Base-by-base conservation (phyloP, 208 protist species). In the Polymyxa betae region DNA sequence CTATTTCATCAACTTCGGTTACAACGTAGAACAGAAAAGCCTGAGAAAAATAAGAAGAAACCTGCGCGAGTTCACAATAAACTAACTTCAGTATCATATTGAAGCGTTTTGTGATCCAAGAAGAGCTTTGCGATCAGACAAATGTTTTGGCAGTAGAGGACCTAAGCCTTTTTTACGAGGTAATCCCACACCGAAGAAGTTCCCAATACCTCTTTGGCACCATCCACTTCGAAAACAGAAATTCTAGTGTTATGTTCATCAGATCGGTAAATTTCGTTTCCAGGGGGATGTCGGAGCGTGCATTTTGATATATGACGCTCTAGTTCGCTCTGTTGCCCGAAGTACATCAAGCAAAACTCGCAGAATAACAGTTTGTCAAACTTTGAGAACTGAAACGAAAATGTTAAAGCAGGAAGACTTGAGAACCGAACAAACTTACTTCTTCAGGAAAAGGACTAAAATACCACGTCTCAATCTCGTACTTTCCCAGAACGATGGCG, bases 11-110 rank as follows among this genome's bases (percentile, higher is more conserved):
- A 45, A 96, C 94, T 77, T 97, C 96, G 88, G 96, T 98, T 77
- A 99, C 93, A 0, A 99, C 95, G 91, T 99, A 99, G 92, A 99
- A 99, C 0, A 98, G 92, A 93, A 99, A 99, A 0, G 97, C 98
- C 35, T 60, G 49, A 29, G 5, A 29, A 5, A 60, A 60, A 24
- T 60, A 5, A 60, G 49, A 5, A 60, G 24, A 5, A 60, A 5
- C 12, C 5, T 5, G 5, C 49, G 49, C 12, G 12, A 60, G 12
- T 5, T 24, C 5, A 29, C 5, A 60, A 60, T 24, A 60, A 5
- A 29, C 24, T 60, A 5, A 60, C 49, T 24, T 98, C 98, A 52
- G 99, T 98, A 93, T 99, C 98, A 93, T 98, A 82, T 82, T 82
- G 72, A 5, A 82, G 95, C 0, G 98, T 99, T 94, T 99, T 99